Conservation (phyloP, 1,284 basidiomycete genomes). For the Puccinia hordei region DNA sequence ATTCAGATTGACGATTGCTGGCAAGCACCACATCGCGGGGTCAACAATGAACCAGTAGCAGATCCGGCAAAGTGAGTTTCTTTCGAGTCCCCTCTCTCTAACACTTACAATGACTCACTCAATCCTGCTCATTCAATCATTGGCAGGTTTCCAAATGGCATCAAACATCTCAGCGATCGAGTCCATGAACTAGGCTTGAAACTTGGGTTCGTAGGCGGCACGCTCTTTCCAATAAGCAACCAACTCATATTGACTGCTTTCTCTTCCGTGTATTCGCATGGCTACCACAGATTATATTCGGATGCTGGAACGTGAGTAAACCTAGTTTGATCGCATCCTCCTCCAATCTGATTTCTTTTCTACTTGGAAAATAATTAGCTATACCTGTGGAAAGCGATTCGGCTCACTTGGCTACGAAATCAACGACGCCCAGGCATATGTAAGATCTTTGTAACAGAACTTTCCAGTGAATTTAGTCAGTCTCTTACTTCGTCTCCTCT, state of each 20-base stretch:
- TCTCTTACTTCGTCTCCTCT: background rate
- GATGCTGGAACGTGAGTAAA: constrained; percentile 60
- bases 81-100: background rate
- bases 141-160: constrained; percentile 62
- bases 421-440: constrained; percentile 61
- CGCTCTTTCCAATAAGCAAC: background rate
- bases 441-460: background rate
- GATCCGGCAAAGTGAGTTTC: constrained; percentile 57
- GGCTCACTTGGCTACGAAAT: constrained; percentile 64
- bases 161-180: constrained; percentile 61
- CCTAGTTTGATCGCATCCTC: background rate
- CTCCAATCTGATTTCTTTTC: background rate
- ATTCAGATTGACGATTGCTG: constrained; percentile 59
- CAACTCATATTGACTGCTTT: background rate
- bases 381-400: constrained; percentile 62
- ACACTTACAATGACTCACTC: too few species aligned
- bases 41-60: constrained; percentile 56
- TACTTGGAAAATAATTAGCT: constrained; percentile 36
- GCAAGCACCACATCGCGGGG: constrained; percentile 58
- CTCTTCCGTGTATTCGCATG: background rate
- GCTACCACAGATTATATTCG: constrained; percentile 64
- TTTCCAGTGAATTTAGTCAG: background rate
- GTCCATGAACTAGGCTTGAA: constrained; percentile 63
- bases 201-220: constrained; percentile 52
- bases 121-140: background rate